Base-by-base conservation (phyloP, 352 stramenopile genomes). In the Poterioochromonas sp. region DNA sequence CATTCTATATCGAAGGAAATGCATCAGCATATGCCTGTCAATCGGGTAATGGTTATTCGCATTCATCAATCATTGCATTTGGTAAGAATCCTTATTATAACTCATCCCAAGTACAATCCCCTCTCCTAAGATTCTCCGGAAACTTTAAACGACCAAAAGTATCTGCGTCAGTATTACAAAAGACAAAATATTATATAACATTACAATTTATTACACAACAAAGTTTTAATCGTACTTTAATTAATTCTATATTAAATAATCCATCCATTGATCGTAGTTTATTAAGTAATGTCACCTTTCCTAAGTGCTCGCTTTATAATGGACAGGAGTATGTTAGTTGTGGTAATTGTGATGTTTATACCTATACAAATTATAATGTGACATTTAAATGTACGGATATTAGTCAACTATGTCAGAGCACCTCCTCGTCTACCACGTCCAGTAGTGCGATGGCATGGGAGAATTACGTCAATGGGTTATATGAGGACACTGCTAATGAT, bases 351-450 rank as follows among this genome's bases (percentile, higher is more conserved):
- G 37, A 40, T 26, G 22, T 60, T 18, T 60, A 11, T 3, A 40
- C 69, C 3, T 76, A 76, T 35, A 76, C 43, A 0, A 76, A 76
- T 29, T 63, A 58, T 29, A 76, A 76, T 43, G 69, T 76, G 12
- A 76, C 69, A 5, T 76, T 41, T 43, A 29, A 8, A 22, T 76
- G 69, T 29, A n/a, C 11, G 11, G 62, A 71, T 47, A 41, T 71
- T 8, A 71, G 29, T 22, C 34, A 41, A 22, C 2, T 71, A 22
- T 71, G 62, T n/a, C 8, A 2, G 1, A 29, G 18, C 32, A 44
- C 29, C 34, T 40, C 69, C 63, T 29, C 11, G 11, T 41, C 11
- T 73, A 29, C 11, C 1, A n/a, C 2, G 12, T 22, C 5, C 29
- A 68, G 22, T 35, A 20, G 58, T 40, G 5, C 51, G n/a, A 22